Conservation (phyloP, 352 stramenopile genomes). For the Globisporangium emineosum region DNA sequence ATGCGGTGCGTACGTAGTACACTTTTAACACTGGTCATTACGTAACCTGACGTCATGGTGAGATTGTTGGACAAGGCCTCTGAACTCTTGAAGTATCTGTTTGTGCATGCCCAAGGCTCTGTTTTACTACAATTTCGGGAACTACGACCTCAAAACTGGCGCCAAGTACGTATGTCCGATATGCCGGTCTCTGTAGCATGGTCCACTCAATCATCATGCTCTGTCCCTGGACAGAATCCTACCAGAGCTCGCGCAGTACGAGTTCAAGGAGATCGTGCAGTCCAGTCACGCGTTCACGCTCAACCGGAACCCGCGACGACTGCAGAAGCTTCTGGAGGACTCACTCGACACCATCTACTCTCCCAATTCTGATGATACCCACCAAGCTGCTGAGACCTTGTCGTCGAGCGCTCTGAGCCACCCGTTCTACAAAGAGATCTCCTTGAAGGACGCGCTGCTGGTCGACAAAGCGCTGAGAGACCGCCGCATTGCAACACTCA, state of each 20-base stretch:
- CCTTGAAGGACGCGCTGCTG: not conserved
- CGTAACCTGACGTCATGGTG: too few relatives aligned
- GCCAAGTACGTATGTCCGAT: not conserved
- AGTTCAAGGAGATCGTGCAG: conserved; percentile 6
- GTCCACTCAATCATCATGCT: too few relatives aligned
- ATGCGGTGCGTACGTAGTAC: not conserved
- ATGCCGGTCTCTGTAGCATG: not conserved
- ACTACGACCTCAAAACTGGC: not conserved
- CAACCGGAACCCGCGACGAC: not conserved
- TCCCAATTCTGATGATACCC: not conserved
- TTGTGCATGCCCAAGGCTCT: not conserved
- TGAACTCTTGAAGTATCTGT: not conserved
- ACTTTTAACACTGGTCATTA: too few relatives aligned
- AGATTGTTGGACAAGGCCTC: not conserved
- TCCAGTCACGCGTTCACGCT: not conserved
- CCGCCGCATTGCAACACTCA: not conserved
- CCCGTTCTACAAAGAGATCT: not conserved
- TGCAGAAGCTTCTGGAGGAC: not conserved
- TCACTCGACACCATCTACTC: not conserved
- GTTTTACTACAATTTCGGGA: conserved; percentile 7
- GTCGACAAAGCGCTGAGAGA: not conserved
- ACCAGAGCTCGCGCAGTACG: not conserved
- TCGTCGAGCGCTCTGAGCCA: not conserved
- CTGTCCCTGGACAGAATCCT: not conserved
- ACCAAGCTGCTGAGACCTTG: not conserved